Conservation (phyloP, 345 rosid species). For the Arabis alpina region DNA sequence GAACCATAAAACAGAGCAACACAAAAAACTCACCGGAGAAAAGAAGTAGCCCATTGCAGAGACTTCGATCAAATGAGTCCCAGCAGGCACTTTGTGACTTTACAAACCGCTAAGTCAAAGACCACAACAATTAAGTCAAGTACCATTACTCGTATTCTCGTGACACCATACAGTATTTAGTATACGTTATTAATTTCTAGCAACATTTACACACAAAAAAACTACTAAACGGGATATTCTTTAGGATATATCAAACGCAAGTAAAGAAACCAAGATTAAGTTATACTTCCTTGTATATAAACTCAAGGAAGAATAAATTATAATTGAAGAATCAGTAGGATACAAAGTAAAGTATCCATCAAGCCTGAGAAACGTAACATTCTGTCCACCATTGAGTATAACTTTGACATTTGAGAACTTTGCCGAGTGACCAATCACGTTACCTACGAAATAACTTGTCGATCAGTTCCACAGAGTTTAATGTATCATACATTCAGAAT, state of each 20-base stretch:
- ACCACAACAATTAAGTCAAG: conserved; percentile 4
- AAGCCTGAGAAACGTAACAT: conserved; percentile 68
- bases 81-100: conserved; percentile 76
- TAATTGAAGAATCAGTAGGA: conserved; percentile 40
- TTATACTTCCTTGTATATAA: background rate
- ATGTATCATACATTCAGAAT: background rate
- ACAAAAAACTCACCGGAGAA: conserved; percentile 62
- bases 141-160: conserved; percentile 2
- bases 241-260: background rate
- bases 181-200: background rate
- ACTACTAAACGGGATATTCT: background rate
- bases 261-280: background rate
- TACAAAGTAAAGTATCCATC: conserved; percentile 97
- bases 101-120: conserved; percentile 52
- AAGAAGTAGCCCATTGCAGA: conserved; percentile 78
- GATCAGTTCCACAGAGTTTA: background rate
- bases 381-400: conserved; percentile 73
- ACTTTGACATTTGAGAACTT: conserved; percentile 73
- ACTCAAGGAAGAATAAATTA: too few relatives aligned
- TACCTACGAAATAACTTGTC: conserved; percentile 23
- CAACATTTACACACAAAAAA: background rate
- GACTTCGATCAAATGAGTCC: conserved; percentile 93
- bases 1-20: background rate
- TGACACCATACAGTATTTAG: background rate
- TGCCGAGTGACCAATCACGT: conserved; percentile 56